Percentiles rank a stretch among this genome's conserved stretches.
Evolutionary conservation across 2,329 filamentous ascomycete genomes (phyloP).

Genomic region (Nannizziopsis barbatae): DNA sequence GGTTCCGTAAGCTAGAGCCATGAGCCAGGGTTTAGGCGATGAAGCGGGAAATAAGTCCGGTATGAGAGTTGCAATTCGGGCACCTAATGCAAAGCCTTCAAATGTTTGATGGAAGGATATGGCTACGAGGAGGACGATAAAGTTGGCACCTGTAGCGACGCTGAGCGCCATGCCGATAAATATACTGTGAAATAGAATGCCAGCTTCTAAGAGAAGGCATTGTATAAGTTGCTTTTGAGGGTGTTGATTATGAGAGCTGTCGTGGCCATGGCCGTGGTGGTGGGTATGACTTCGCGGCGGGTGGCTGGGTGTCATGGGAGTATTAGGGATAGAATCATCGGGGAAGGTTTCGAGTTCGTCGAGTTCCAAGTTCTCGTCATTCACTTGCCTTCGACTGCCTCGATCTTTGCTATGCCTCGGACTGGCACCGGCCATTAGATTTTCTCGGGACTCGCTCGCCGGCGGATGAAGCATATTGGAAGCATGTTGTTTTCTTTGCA

Average conservation of each 20-base stretch:
- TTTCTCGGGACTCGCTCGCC: slow-evolving; percentile 11
- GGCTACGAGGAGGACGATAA: slow-evolving; percentile 67
- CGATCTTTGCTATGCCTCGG: slow-evolving; percentile 13
- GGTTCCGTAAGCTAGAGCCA: slow-evolving; percentile 52
- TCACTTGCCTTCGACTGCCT: slow-evolving; percentile 34
- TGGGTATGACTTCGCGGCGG: slow-evolving; percentile 1
- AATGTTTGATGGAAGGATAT: slow-evolving; percentile 82
- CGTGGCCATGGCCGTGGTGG: slow-evolving; percentile 11
- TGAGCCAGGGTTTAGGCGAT: slow-evolving; percentile 63
- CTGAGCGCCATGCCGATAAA: slow-evolving; percentile 83
- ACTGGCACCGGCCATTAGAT: slow-evolving; percentile 16
- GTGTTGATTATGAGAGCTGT: slow-evolving; percentile 18
- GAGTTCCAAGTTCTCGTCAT: slow-evolving; percentile 50
- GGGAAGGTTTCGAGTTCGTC: slow-evolving; percentile 40
- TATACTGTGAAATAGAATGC: slow-evolving; percentile 73
- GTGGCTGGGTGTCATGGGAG: neutral
- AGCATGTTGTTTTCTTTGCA: neutral
- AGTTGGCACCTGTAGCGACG: slow-evolving; percentile 66
- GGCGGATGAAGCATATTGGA: neutral
- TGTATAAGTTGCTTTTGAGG: slow-evolving; percentile 58
- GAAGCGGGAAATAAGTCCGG: slow-evolving; percentile 52
- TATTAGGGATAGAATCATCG: slow-evolving; percentile 16
- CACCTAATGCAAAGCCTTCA: slow-evolving; percentile 74
- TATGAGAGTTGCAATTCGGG: slow-evolving; percentile 69
- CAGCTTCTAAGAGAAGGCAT: slow-evolving; percentile 68